phyloP scores from a whole-genome alignment of 306 rosid species.

The Castanopsis chinensis region DNA sequence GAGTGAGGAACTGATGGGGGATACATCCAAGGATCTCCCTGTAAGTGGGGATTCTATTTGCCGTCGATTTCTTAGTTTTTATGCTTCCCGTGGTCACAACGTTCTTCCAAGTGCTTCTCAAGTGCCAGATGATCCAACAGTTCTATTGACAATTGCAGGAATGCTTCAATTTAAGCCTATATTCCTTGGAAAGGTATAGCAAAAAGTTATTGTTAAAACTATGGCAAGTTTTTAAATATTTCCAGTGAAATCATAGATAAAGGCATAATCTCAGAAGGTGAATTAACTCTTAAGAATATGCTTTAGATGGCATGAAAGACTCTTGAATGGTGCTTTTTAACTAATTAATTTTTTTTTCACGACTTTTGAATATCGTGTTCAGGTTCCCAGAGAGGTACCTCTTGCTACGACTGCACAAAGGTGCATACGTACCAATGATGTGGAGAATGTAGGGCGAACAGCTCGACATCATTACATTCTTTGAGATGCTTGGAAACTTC shows the following conservation, averaged over 20 bases:
- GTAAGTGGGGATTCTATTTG: conserved; percentile 80
- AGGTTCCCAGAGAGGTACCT: conserved; percentile 71
- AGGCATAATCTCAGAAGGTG: neutral
- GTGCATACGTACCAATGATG: conserved; percentile 88
- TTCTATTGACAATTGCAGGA: conserved; percentile 89
- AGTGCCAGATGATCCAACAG: conserved; percentile 92
- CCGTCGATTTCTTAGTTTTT: conserved; percentile 58
- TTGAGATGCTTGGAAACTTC: conserved; percentile 98
- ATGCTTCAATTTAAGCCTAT: conserved; percentile 97
- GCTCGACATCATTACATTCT: conserved; percentile 85
- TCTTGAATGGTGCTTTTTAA: neutral
- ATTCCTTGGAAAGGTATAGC: conserved; percentile 75
- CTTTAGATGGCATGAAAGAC: neutral
- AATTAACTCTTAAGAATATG: neutral
- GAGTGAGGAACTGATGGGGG: conserved; percentile 36
- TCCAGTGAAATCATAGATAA: neutral
- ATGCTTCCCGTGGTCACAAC: conserved; percentile 81
- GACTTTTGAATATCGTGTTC: conserved; percentile 11
- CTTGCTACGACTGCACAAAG: conserved; percentile 82
- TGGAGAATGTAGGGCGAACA: conserved; percentile 87
- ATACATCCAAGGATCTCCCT: conserved; percentile 31
- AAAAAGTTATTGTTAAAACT: neutral
- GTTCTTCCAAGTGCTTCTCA: conserved; percentile 89
- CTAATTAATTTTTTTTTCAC: neutral
- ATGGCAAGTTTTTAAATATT: neutral